Conservation (phyloP, 148 eudicot genomes). For the Polygonum aviculare region DNA sequence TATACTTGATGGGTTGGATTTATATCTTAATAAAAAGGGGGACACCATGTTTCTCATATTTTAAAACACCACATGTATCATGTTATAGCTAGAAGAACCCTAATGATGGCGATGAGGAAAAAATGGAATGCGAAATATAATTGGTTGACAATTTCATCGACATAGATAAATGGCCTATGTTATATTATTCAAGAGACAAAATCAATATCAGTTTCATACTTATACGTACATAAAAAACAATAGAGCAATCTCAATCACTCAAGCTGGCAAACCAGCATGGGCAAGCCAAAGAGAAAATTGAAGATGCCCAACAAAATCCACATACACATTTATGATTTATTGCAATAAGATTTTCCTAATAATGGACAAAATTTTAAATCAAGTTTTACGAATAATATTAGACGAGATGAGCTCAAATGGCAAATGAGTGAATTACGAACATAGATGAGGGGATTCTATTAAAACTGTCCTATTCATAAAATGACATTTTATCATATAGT, state of each 20-base stretch:
- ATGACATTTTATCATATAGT: too few species aligned
- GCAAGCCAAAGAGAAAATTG: too few species aligned
- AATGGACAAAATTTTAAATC: neutral
- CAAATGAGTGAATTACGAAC: too few species aligned
- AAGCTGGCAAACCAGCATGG: too few species aligned
- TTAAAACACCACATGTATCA: slow-evolving; percentile 1
- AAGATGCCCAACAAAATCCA: too few species aligned
- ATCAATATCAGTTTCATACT: neutral
- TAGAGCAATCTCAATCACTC: neutral
- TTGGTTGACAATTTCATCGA: neutral
- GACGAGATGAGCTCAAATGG: too few species aligned
- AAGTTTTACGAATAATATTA: too few species aligned
- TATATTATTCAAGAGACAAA: neutral
- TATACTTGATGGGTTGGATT: neutral
- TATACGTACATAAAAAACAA: neutral
- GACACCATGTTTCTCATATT: neutral
- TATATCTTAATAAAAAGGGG: neutral
- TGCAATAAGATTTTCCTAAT: too few species aligned
- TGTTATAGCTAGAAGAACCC: neutral
- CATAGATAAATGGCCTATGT: neutral
- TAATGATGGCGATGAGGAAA: neutral
- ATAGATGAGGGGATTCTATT: too few species aligned
- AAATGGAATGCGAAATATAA: neutral
- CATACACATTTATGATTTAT: too few species aligned
- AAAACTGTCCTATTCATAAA: too few species aligned